Evolutionary conservation across 352 stramenopile species (phyloP).

Genomic region (Globisporangium nunn): DNA sequence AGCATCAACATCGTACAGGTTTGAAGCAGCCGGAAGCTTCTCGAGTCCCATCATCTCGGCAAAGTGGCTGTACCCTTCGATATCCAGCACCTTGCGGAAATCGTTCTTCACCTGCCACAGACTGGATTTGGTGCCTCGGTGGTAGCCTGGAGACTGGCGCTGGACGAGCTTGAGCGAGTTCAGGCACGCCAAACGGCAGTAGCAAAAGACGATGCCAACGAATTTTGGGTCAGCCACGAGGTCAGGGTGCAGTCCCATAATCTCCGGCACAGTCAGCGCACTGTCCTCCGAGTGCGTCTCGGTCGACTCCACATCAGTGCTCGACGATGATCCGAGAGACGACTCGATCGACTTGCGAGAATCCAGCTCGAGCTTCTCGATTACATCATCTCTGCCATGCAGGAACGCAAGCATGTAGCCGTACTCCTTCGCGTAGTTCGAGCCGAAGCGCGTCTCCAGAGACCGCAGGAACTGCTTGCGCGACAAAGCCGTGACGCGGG

Average conservation of each 20-base stretch:
- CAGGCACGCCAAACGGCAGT: conserved; percentile 72
- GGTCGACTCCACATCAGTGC: neutral
- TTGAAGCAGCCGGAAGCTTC: conserved; percentile 12
- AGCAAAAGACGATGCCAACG: conserved; percentile 75
- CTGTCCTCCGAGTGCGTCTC: neutral
- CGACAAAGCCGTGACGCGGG: conserved; percentile 60
- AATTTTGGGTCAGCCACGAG: conserved; percentile 69
- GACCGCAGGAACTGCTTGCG: conserved; percentile 75
- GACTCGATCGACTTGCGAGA: conserved; percentile 22
- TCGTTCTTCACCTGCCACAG: conserved; percentile 81
- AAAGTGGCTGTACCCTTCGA: conserved; percentile 59
- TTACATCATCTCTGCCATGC: conserved; percentile 58
- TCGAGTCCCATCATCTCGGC: conserved; percentile 77
- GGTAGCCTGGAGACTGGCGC: conserved; percentile 33
- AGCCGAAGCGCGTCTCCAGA: conserved; percentile 59
- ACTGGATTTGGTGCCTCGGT: conserved; percentile 57
- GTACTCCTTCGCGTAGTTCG: conserved; percentile 51
- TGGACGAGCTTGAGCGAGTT: conserved; percentile 80
- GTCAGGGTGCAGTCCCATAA: conserved; percentile 74
- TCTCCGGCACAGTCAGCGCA: conserved; percentile 50
- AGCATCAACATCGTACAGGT: conserved; percentile 18
- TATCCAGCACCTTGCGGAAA: conserved; percentile 72
- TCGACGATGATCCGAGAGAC: neutral
- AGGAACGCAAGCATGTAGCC: conserved; percentile 70
- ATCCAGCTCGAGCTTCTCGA: conserved; percentile 55